Evolutionary conservation across 257 asterid genomes (phyloP).

Genomic region (Solanum virginianum): DNA sequence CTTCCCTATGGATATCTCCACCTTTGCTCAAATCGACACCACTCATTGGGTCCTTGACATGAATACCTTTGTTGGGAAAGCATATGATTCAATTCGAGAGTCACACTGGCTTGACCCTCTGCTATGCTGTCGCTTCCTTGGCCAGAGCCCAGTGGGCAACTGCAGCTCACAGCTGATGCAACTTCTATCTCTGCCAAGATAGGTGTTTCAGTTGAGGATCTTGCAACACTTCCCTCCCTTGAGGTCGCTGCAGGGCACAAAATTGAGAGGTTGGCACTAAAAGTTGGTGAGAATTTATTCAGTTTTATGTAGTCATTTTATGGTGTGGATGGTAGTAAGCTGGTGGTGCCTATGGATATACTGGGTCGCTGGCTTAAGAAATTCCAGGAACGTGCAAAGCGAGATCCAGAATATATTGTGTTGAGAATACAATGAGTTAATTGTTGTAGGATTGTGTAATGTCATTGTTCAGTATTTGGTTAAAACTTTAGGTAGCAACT

Average conservation of each 20-base stretch:
- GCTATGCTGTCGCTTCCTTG: slow-evolving; percentile 81
- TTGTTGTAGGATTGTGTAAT: not conserved
- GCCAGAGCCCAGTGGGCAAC: slow-evolving; percentile 75
- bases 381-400: slow-evolving; percentile 85
- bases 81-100: slow-evolving; percentile 68
- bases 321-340: slow-evolving; percentile 83
- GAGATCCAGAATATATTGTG: slow-evolving; percentile 59
- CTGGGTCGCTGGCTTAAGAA: slow-evolving; percentile 95
- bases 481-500: not conserved
- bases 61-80: slow-evolving; percentile 93
- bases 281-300: slow-evolving; percentile 90
- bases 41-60: slow-evolving; percentile 93
- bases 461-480: not conserved
- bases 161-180: slow-evolving; percentile 48
- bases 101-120: slow-evolving; percentile 72
- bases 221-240: slow-evolving; percentile 61
- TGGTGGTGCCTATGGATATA: slow-evolving; percentile 91
- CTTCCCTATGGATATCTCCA: slow-evolving; percentile 86
- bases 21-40: slow-evolving; percentile 87
- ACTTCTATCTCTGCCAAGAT: slow-evolving; percentile 70
- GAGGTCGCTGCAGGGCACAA: slow-evolving; percentile 80
- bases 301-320: slow-evolving; percentile 95
- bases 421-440: not conserved
- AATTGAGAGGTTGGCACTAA: slow-evolving; percentile 83
- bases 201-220: slow-evolving; percentile 83